phyloP scores from a whole-genome alignment of 768 basidiomycete genomes.

The Trametes cinnabarina region DNA sequence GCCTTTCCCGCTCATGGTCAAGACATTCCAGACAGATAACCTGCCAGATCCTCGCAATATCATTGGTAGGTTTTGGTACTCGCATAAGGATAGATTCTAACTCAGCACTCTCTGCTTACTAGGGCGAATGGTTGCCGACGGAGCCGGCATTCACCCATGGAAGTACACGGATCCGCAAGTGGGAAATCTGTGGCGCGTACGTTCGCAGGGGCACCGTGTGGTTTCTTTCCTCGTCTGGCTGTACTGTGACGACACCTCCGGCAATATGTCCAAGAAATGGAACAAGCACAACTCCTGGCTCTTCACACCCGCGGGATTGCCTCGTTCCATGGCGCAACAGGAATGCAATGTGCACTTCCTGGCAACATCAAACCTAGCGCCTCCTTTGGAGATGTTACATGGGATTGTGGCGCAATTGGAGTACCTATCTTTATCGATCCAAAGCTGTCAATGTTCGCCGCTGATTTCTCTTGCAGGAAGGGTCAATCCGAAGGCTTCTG shows the following conservation, averaged over 20 bases:
- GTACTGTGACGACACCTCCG: constrained; percentile 45
- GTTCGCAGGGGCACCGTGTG: constrained; percentile 24
- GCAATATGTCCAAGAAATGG: constrained; percentile 46
- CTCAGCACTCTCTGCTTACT: too few species aligned
- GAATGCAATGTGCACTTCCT: constrained; percentile 41
- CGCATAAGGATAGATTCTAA: too few species aligned
- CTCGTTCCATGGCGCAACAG: constrained; percentile 25
- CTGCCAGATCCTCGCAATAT: not conserved
- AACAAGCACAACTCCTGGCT: constrained; percentile 43
- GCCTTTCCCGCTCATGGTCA: not conserved
- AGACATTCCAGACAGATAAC: not conserved
- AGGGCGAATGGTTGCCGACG: too few species aligned
- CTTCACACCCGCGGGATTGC: constrained; percentile 37
- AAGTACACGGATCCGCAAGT: constrained; percentile 1
- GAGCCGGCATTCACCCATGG: not conserved
- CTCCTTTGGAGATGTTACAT: constrained; percentile 40
- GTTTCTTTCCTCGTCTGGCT: constrained; percentile 35
- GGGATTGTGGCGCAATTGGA: not conserved
- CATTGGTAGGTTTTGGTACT: too few species aligned
- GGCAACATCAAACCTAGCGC: constrained; percentile 39
- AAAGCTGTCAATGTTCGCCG: not conserved
- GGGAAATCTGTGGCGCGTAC: constrained; percentile 6
- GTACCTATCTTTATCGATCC: not conserved
- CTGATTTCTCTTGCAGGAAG: constrained; percentile 11
- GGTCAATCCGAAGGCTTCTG: constrained; percentile 34